phyloP scores from a whole-genome alignment of 1,284 basidiomycete genomes.

The Ganoderma multipileum region DNA sequence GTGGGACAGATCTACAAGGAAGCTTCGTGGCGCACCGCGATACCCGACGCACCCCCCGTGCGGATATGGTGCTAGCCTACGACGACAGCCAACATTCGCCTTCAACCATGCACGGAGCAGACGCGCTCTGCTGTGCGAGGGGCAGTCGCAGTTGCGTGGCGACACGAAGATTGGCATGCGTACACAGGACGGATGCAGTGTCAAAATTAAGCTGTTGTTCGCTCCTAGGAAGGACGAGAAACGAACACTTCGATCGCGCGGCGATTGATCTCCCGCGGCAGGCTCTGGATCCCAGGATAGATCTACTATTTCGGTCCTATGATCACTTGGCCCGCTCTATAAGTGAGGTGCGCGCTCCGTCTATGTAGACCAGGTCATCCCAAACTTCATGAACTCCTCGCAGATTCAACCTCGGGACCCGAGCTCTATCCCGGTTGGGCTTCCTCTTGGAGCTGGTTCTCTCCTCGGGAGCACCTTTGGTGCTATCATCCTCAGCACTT shows the following conservation, averaged over 20 bases:
- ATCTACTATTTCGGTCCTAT: neutral
- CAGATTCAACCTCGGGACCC: neutral
- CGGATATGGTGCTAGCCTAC: neutral
- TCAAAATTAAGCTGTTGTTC: neutral
- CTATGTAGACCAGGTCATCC: neutral
- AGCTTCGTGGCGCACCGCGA: neutral
- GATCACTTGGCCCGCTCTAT: neutral
- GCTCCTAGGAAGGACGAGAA: neutral
- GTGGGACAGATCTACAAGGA: neutral
- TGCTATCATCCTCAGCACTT: slow-evolving; percentile 9
- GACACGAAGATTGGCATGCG: neutral
- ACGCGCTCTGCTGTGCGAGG: neutral
- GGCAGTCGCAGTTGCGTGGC: neutral
- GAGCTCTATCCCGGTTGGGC: neutral
- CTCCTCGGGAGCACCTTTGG: slow-evolving; percentile 5
- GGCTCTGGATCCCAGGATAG: neutral
- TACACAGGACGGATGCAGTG: neutral
- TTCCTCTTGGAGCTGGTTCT: neutral
- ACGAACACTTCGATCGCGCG: neutral
- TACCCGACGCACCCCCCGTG: neutral
- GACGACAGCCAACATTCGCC: neutral
- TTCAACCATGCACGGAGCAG: neutral
- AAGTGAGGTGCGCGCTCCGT: neutral
- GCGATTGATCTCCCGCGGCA: neutral
- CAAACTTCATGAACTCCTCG: neutral